Evolutionary conservation across 2,329 filamentous ascomycete genomes (phyloP), one percentile per base, ranked within the genome.

Genomic region (Trichoderma atrobrunneum): DNA sequence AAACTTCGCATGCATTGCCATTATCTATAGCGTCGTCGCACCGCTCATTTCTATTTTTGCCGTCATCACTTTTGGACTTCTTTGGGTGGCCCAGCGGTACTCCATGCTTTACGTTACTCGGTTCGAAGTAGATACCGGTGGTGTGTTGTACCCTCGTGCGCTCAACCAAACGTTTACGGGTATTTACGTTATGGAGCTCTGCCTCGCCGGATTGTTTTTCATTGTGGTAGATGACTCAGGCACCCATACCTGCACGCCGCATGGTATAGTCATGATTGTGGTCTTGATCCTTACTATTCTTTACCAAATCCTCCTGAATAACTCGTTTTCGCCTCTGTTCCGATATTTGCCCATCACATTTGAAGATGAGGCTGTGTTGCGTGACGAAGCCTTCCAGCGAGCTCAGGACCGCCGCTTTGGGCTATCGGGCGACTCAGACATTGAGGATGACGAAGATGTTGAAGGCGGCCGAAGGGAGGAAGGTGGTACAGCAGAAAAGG

Each of bases 61-160:
- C 76, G 90, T 97, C 77, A 90, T 98, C 79, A 98, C 95, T 0
- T 98, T 98, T 80, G 88, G 89, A 61, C 85, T 99, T 0, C 91
- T 98, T 75, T 99, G 95, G 95, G 86, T 98, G 59, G 95, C 96
- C 1, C 94, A 98, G 80, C 90, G 95, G n/a, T 98, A 98, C 82
- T 95, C 95, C 76, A 97, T 97, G 84, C 88, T 99, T 24, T 99
- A 98, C 78, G 95, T 99, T 73, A 97, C 91, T 30, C 92, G 94
- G 67, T 97, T 97, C 80, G 89, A 91, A 75, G 90, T 92, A 73
- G 96, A 99, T 81, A 99, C 95, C 0, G 96, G 96, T 54, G 96
- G 96, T 57, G 87, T 98, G 1, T 84, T 98, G 66, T 99, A 97
- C 77, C 96, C 96, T 0, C 89, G 91, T 43, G 96, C 96, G 1